Evolutionary conservation across 805 yeast genomes (phyloP).

Genomic region (Candida boleticola): DNA sequence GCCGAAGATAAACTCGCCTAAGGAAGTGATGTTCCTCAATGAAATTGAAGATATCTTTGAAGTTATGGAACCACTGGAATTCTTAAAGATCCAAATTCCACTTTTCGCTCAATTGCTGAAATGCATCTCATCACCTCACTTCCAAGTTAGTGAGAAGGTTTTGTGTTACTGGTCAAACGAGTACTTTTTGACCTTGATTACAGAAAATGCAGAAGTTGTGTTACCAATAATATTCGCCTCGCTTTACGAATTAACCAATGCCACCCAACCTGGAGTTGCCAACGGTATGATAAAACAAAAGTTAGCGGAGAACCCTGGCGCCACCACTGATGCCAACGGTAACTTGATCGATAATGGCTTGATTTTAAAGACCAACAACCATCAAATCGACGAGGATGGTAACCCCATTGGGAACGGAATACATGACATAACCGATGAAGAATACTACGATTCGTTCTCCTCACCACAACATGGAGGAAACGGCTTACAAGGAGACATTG

Average conservation of each 20-base stretch:
- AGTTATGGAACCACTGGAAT: slow-evolving; percentile 91
- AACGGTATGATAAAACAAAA: slow-evolving; percentile 40
- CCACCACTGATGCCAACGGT: slow-evolving; percentile 42
- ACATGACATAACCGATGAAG: slow-evolving; percentile 42
- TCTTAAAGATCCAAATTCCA: slow-evolving; percentile 87
- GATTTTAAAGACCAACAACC: slow-evolving; percentile 24
- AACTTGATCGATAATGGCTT: slow-evolving; percentile 39
- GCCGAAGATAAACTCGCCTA: slow-evolving; percentile 95
- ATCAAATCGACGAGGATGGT: slow-evolving; percentile 17
- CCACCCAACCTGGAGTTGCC: slow-evolving; percentile 43
- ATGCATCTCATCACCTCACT: slow-evolving; percentile 92
- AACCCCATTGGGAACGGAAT: slow-evolving; percentile 11
- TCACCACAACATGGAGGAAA: slow-evolving; percentile 26
- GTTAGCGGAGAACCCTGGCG: slow-evolving; percentile 34
- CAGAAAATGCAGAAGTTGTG: slow-evolving; percentile 89
- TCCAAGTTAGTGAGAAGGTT: slow-evolving; percentile 96
- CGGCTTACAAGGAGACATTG: slow-evolving; percentile 21
- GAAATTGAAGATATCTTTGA: slow-evolving; percentile 97
- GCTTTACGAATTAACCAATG: slow-evolving; percentile 74
- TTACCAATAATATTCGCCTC: slow-evolving; percentile 90
- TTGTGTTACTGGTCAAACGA: slow-evolving; percentile 94
- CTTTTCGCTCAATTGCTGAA: slow-evolving; percentile 89
- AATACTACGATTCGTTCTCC: slow-evolving; percentile 41
- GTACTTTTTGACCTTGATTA: slow-evolving; percentile 82
- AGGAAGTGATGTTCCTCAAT: slow-evolving; percentile 92